Evolutionary conservation across 108 stramenopile species (phyloP).

Genomic region (Aurantiochytrium sp.): DNA sequence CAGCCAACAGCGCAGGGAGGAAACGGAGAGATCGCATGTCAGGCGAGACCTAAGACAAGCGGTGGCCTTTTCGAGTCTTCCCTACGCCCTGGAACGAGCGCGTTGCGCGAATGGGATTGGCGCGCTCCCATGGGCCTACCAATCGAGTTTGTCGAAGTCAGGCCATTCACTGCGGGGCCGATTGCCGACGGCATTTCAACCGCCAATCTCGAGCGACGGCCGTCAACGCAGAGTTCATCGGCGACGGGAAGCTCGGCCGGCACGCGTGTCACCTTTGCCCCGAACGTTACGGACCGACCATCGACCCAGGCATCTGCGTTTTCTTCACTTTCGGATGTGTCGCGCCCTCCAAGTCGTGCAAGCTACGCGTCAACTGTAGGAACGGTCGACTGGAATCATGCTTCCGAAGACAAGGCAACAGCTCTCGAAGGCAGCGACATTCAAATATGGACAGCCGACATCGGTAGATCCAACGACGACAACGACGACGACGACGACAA

Average conservation of each 20-base stretch:
- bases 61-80: not conserved
- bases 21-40: too few species aligned
- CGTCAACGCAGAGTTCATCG: not conserved
- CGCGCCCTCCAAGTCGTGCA: not conserved
- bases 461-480: too few species aligned
- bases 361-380: not conserved
- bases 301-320: not conserved
- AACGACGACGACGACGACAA: too few species aligned
- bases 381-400: not conserved
- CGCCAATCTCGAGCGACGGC: not conserved
- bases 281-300: not conserved
- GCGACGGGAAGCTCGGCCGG: not conserved
- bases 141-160: not conserved
- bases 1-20: too few species aligned
- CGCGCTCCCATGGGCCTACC: not conserved
- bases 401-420: not conserved
- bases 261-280: not conserved
- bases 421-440: not conserved
- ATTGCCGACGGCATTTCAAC: too few species aligned
- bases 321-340: not conserved
- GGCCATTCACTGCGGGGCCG: not conserved
- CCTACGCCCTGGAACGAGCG: not conserved
- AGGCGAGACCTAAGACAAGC: not conserved
- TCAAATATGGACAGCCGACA: not conserved
- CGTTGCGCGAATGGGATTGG: not conserved